These are phyloP conservation scores for Podospora fimiseda DNA, from an alignment of 495 filamentous ascomycete genomes.

Conservation along the genomic window DNA sequence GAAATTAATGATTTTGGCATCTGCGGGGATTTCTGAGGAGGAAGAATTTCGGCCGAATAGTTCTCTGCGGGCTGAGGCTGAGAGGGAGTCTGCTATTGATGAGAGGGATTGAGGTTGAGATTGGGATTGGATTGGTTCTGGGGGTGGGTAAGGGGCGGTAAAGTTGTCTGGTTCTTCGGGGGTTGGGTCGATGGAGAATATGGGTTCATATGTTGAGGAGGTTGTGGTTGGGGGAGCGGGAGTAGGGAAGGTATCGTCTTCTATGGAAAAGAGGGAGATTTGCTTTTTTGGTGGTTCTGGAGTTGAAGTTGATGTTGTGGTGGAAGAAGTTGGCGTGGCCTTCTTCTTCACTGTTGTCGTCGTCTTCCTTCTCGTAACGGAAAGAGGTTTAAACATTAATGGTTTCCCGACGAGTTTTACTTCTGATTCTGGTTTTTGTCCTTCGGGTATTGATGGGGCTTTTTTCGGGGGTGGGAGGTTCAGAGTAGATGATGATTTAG, in stretches of 20 bases:
- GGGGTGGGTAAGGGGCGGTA: conserved; percentile 29
- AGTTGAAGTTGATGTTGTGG: not conserved
- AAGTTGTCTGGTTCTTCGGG: conserved; percentile 2
- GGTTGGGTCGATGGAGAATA: conserved; percentile 22
- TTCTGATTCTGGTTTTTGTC: conserved; percentile 47
- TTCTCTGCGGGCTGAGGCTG: conserved; percentile 64
- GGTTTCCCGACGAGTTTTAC: conserved; percentile 68
- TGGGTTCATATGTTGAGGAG: conserved; percentile 35
- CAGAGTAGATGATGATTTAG: conserved; percentile 2
- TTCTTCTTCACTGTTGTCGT: conserved; percentile 17
- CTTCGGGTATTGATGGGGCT: conserved; percentile 37
- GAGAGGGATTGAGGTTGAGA: conserved; percentile 39
- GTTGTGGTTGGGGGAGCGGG: conserved; percentile 9
- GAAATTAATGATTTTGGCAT: conserved; percentile 62
- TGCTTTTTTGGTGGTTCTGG: conserved; percentile 19
- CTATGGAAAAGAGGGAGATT: conserved; percentile 41
- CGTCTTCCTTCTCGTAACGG: conserved; percentile 61
- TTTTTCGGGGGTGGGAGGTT: conserved; percentile 24
- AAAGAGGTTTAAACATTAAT: conserved; percentile 83
- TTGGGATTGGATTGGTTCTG: conserved; percentile 16
- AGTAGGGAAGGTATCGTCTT: conserved; percentile 23
- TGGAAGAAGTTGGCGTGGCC: not conserved
- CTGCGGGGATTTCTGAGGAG: conserved; percentile 15
- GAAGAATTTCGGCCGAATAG: conserved; percentile 66
- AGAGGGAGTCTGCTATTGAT: conserved; percentile 65